Evolutionary conservation across 2,329 filamentous ascomycete species (phyloP), one percentile per base, ranked within the genome.

Genomic region (Paecilomyces fulvus): DNA sequence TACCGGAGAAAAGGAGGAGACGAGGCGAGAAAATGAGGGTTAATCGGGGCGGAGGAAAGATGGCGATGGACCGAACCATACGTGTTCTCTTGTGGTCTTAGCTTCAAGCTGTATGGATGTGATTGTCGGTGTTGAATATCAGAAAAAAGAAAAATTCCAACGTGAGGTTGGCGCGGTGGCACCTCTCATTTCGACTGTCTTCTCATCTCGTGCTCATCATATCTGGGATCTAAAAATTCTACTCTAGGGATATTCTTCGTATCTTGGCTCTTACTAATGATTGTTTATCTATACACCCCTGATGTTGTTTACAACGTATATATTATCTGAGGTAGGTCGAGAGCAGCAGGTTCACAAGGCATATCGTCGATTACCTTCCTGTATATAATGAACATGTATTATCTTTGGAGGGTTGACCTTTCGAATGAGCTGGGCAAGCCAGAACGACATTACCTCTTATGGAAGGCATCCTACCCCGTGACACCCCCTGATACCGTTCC

Each of bases 1-100:
- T 64, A 63, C 68, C 65, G 67, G 68, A 62, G 65, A 66, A 61
- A 60, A 65, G 65, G 65, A 65, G 65, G 64, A 70, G 65, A 69
- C 59, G 65, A 64, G 55, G 61, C 57, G 61, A 68, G 61, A 62
- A 43, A 43, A 61, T 67, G 66, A 64, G 64, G 67, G 57, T 67
- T 63, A 62, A 61, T 64, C 63, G 58, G n/a, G 65, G 64, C 59
- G 62, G 60, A 59, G 61, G 60, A 62, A 58, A 63, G 61, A 65
- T 51, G 64, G 60, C 60, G 61, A 61, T 65, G 63, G 63, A 66
- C 60, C 63, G 62, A 64, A 65, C 66, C 62, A 63, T 64, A 61
- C 57, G 61, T 55, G 60, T 55, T 62, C 25, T 60, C 63, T 59
- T 63, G 63, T 62, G 58, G 61, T 64, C 62, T 60, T 60, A 63